Evolutionary conservation across 495 filamentous ascomycete genomes (phyloP), one percentile per base, ranked within the genome.

Genomic region (Hypoxylon cercidicola): DNA sequence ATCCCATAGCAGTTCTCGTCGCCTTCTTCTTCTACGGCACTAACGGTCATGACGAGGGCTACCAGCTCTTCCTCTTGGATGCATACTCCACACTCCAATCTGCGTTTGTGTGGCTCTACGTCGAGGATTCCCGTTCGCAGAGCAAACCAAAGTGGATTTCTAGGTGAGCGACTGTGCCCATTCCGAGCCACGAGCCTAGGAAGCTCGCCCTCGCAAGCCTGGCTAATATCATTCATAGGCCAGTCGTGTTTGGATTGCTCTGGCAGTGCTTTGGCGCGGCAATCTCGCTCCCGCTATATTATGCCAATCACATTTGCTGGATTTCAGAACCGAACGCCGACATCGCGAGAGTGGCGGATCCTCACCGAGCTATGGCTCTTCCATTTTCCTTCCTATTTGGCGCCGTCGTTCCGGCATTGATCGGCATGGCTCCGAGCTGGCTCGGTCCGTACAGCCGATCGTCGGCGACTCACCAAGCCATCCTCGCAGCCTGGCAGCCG

Each of bases 361-460:
- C 25, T 6, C n/a, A 23, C 53, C 50, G 47, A 43, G 62, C 62
- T 7, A n/a, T 12, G 8, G 66, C 61, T 3, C 55, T 72, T 1
- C 66, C 70, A 12, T 49, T 61, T 46, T 52, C 55, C 37, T 72
- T 72, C 43, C 30, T 67, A 4, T 30, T 72, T 6, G 70, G 70
- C 3, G 70, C 70, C 12, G 20, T 72, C 39, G 11, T 55, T n/a
- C 70, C 70, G 15, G 13, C 21, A 2, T 25, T 70, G 23, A 40
- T 67, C n/a, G 62, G 58, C 30, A 64, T 62, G 55, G 58, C 60
- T 19, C 66, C 70, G 21, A 70, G 62, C n/a, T 72, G 70, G 70
- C 10, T 48, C 15, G 61, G 61, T 4, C 66, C 39, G 28, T 21
- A 55, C 2, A 46, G 39, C n/a, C 48, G 70, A 39, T 44, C 70